Conservation (phyloP, 2,329 filamentous ascomycete genomes). For the Botrytis squamosa region DNA sequence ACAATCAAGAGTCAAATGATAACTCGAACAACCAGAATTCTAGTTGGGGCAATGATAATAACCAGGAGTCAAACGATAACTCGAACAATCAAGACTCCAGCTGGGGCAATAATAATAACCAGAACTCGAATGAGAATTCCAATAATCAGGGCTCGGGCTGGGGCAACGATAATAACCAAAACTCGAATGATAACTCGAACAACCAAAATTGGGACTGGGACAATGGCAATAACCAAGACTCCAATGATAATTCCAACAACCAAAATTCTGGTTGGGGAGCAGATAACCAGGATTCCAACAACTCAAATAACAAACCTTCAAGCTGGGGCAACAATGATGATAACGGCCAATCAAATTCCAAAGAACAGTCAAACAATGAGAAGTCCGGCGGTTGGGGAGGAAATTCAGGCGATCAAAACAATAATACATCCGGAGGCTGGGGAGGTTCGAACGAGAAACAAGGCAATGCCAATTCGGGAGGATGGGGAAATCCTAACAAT, state of each 20-base stretch:
- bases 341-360: neutral
- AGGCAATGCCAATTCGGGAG: slow-evolving; percentile 17
- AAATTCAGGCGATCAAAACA: neutral
- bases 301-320: neutral
- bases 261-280: slow-evolving; percentile 10
- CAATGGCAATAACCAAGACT: neutral
- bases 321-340: slow-evolving; percentile 13
- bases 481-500: neutral
- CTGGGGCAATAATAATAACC: slow-evolving; percentile 23
- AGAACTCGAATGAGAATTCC: slow-evolving; percentile 20
- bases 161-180: slow-evolving; percentile 8
- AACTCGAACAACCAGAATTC: slow-evolving; percentile 12
- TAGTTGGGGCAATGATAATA: slow-evolving; percentile 2
- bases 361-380: slow-evolving; percentile 1
- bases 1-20: slow-evolving; percentile 15
- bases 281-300: slow-evolving; percentile 10
- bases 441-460: slow-evolving; percentile 7
- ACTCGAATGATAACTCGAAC: slow-evolving; percentile 17
- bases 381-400: slow-evolving; percentile 25
- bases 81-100: slow-evolving; percentile 7
- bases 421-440: neutral
- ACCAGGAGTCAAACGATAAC: neutral
- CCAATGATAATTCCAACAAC: slow-evolving; percentile 3
- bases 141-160: slow-evolving; percentile 9
- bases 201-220: slow-evolving; percentile 5